These are phyloP conservation scores for Xylaria scruposa DNA, from an alignment of 495 filamentous ascomycete genomes.

Conservation along the genomic window DNA sequence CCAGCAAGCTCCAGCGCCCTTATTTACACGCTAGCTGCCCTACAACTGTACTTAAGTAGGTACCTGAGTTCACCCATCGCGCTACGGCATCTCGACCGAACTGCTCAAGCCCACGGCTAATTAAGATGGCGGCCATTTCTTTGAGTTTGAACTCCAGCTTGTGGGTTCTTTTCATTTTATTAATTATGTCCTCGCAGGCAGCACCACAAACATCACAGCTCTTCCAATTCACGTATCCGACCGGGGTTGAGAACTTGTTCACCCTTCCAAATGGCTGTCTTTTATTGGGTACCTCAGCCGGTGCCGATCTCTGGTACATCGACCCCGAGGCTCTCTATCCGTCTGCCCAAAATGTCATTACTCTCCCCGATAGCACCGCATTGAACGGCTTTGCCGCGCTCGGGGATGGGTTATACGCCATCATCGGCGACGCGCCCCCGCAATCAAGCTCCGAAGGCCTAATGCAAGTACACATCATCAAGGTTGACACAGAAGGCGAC, in stretches of 20 bases:
- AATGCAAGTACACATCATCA: slow-evolving; percentile 35
- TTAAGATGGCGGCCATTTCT: slow-evolving; percentile 1
- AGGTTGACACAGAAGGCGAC: slow-evolving; percentile 26
- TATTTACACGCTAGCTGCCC: slow-evolving; percentile 12
- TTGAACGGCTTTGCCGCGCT: slow-evolving; percentile 44
- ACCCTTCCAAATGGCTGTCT: slow-evolving; percentile 23
- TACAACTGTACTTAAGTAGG: neutral
- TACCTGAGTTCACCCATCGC: neutral
- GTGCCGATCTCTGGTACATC: slow-evolving; percentile 33
- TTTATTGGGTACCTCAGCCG: slow-evolving; percentile 43
- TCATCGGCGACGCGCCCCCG: slow-evolving; percentile 35
- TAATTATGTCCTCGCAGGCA: slow-evolving; percentile 9
- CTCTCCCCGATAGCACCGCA: slow-evolving; percentile 38
- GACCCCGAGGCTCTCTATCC: slow-evolving; percentile 33
- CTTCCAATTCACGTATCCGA: slow-evolving; percentile 28
- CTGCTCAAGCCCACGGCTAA: neutral
- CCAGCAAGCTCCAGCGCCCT: slow-evolving; percentile 9
- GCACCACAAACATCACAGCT: slow-evolving; percentile 15
- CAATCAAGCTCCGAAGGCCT: neutral
- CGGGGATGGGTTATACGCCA: slow-evolving; percentile 40
- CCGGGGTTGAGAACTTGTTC: slow-evolving; percentile 7
- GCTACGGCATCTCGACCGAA: neutral
- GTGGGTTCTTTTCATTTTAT: neutral
- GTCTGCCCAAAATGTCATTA: slow-evolving; percentile 36
- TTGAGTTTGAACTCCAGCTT: slow-evolving; percentile 4